Base-by-base conservation (phyloP, 2,329 filamentous ascomycete species). In the Curvularia spicifera region DNA sequence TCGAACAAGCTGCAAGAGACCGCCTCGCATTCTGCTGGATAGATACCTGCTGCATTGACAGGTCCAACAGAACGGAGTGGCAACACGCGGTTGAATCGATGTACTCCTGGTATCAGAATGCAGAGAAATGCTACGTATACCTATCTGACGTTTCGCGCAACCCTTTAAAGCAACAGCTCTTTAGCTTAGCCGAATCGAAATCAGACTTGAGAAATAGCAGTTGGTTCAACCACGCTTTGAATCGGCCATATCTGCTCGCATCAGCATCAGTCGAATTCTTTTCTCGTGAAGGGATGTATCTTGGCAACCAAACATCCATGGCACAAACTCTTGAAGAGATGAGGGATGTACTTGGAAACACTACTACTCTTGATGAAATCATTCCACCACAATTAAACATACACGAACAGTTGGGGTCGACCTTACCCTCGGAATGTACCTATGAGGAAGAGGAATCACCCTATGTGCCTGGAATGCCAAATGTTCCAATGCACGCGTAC, bases 231-330 rank as follows among this genome's bases (percentile, higher is more conserved):
- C 56, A 50, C 59, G 65, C 13, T 67, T 5, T 57, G 63, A 63
- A 59, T 3, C 33, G 64, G 2, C 65, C 66, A 44, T 65, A 42
- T 52, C 65, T 3, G 22, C 37, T 68, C 7, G 61, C 59, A 4
- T 56, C 63, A 4, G 3, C 13, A 6, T 3, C 9, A 3, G 10
- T 62, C n/a, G 40, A 53, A 20, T 53, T 68, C 44, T 58, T 54
- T 4, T 37, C 35, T 37, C 35, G 15, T 5, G 35, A 37, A 15
- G 35, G 35, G 3, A 9, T 8, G 6, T 37, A 37, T 37, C 35
- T 37, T n/a, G 15, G 15, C 15, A 18, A 18, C 15, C 15, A 37
- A 5, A 8, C 6, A 5, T 37, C 35, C 6, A 37, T 37, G 15
- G 3, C 35, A 2, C 15, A 5, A n/a, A 37, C 4, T 37, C 15